Base-by-base conservation (phyloP, 345 rosid species). In the Gossypium raimondii region DNA sequence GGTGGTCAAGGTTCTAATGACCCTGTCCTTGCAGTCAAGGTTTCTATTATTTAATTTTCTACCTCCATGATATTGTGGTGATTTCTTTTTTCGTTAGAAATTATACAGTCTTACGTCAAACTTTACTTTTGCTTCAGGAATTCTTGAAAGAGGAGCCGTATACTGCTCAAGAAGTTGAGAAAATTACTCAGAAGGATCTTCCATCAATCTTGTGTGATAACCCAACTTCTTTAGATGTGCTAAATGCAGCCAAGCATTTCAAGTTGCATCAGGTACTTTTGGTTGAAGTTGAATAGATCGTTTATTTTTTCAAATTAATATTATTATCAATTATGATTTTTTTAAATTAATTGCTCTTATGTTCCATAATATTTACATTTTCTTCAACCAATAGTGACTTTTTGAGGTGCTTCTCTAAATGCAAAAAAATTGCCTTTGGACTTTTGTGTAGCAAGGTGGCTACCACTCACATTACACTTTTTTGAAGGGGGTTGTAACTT, bases 1-100 rank as follows among this genome's bases (percentile, higher is more conserved):
- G 25, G 82, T 52, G 77, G 67, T 53, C 87, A 1, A 64, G 90
- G 82, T 73, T 93, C 95, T 53, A 82, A 90, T 70, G 98, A 92
- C 79, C 98, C 97, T 72, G 87, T 87, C 67, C 75, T 86, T 75
- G 93, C 97, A 45, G 97, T 96, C 77, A 92, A 93, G 97, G 97
- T 93, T 86, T 77, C 56, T 67, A 45, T 74, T 78, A 56, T 14
- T 18, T 73, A 62, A 63, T 18, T 53, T 74, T 81, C 47, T 76
- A 29, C 56, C 61, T 12, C 44, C 24, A 11, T 41, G 43, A 4
- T 38, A 24, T 20, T 62, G 4, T 0, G 41, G 41, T 34, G 41
- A 34, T 34, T 51, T 53, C 38, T 18, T 60, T 70, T 8, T n/a
- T 13, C 24, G 18, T 44, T 6, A 75, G 1, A 13, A 56, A 56